Evolutionary conservation across 1,139 yeast species (phyloP), one percentile per base, ranked within the genome.

Genomic region (Suhomyces ambrosiae): DNA sequence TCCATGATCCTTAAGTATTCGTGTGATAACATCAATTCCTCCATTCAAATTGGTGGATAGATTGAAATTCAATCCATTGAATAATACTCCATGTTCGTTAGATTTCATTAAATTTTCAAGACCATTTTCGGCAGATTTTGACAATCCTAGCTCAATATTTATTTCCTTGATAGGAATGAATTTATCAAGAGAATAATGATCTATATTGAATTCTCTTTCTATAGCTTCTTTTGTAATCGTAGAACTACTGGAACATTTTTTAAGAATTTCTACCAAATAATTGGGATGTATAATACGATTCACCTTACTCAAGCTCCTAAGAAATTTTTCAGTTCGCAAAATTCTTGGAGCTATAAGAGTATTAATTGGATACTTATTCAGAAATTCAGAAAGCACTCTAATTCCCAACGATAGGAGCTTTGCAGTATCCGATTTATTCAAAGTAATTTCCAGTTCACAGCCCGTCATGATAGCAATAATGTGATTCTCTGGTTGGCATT

Each of bases 241-340:
- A n/a, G 40, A 36, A 7, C 44, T 52, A 2, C 39, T 22, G 3
- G 42, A 23, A 17, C 50, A 29, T 9, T 62, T 65, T 37, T 41
- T 44, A 18, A 78, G 47, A 0, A 78, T 64, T 30, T 74, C 78
- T 10, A 55, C 52, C 15, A 78, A 47, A 42, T 68, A 76, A n/a
- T 56, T 52, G 0, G 82, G 81, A 40, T 75, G 77, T 2, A 78
- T 47, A 12, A 82, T 70, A 18, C 58, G 52, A 10, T 52, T 45
- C 2, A 63, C 73, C 37, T 54, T 58, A 40, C 68, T 57, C 37
- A 71, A 54, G 41, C 75, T 61, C 23, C 65, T 58, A 41, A 92
- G 68, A 53, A 90, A 90, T 60, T 92, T 92, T 42, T 86, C 95
- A 0, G 97, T 92, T 47, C 97, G 74, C 49, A 85, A 60, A 9